Conservation (phyloP, 306 rosid genomes). For the Citrullus mucosospermus region DNA sequence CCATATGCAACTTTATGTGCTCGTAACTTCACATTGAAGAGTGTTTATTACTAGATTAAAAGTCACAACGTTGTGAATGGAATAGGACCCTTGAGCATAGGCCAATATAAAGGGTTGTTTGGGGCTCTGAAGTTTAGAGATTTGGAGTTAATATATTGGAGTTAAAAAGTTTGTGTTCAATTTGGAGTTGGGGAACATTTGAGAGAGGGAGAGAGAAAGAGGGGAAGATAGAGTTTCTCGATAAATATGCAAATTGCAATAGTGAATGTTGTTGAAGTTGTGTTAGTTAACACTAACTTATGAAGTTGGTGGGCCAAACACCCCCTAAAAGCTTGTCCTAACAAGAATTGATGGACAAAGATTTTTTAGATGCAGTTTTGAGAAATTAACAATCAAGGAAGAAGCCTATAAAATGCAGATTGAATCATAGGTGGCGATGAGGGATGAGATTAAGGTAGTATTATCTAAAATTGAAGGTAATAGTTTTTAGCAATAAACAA, state of each 20-base stretch:
- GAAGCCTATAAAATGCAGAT: background rate
- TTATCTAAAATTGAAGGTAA: background rate
- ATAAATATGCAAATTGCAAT: too few species aligned
- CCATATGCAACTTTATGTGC: background rate
- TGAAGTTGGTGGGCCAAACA: too few species aligned
- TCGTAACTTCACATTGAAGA: background rate
- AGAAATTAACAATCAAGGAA: background rate
- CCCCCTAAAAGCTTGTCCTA: background rate
- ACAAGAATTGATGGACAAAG: background rate
- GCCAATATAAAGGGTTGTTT: too few species aligned
- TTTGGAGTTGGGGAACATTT: too few species aligned
- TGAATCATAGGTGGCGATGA: background rate
- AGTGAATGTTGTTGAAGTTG: too few species aligned
- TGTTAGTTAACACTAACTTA: too few species aligned
- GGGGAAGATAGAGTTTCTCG: too few species aligned
- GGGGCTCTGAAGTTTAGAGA: too few species aligned
- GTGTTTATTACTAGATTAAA: background rate
- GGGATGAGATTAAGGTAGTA: background rate
- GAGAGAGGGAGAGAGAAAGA: too few species aligned
- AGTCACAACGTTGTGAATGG: background rate
- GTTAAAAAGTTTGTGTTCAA: too few species aligned
- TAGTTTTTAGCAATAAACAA: background rate
- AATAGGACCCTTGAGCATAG: background rate
- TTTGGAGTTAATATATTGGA: too few species aligned
- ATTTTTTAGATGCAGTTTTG: background rate